Base-by-base conservation (phyloP, 2,329 filamentous ascomycete species). In the Grosmannia huntii region DNA sequence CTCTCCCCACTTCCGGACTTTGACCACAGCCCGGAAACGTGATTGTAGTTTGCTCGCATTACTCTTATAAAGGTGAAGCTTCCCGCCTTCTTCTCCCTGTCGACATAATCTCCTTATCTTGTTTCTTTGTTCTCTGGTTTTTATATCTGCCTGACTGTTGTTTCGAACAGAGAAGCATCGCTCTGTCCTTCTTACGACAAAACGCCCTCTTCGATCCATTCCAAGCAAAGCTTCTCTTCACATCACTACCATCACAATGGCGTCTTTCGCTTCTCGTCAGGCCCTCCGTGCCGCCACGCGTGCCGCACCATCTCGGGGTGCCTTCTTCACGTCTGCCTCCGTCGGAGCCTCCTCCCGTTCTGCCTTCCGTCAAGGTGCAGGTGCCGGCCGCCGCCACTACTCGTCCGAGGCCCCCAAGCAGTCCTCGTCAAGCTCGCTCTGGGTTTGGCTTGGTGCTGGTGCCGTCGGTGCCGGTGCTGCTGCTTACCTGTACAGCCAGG, bases 331-430 rank as follows among this genome's bases (percentile, higher is more conserved):
- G 51, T 83, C 80, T 66, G 80, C 76, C 67, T 76, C 81, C 63
- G 79, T 88, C 70, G 74, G 76, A 64, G 75, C 79, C 58, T 76
- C 79, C 52, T 78, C 80, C 57, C 82, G 86, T 65, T 81, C 86
- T 66, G 79, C 82, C 65, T 85, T 90, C 78, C 87, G 86, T 71
- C 83, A 85, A 69, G 79, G 58, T 27, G 56, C 53, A 55, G 49
- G 46, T n/a, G 62, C 62, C 67, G 83, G 83, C 67, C 87, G 85
- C 65, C 88, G 90, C 64, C 85, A 84, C 73, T 95, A 95, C 75
- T 86, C 90, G 51, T 86, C 87, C 58, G 84, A 84, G 72, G 74
- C 82, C 57, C 73, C 76, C 65, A 76, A 80, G 71, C 72, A 75
- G 62, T 19, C 25, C 23, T 75, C 76, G 19, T 75, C 76, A 16